Base-by-base conservation (phyloP, 2,329 filamentous ascomycete genomes). In the Harringtonia aguacate region DNA sequence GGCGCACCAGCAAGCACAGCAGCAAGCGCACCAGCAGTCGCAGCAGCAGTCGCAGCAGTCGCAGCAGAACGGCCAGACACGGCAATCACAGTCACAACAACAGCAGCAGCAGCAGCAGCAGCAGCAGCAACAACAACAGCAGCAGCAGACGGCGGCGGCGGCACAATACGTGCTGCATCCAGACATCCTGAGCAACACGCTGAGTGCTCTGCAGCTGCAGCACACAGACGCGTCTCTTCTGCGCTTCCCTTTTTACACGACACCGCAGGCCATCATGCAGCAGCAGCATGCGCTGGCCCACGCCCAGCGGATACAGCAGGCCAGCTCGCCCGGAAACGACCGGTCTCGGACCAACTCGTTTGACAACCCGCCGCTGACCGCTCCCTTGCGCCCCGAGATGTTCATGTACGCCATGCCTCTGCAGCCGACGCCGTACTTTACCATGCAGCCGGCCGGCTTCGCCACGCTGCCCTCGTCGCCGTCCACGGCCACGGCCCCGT, bases 261-360 rank as follows among this genome's bases (percentile, higher is more conserved):
- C 71, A 44, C 60, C 62, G 10, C 68, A 69, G 50, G 61, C 59
- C 13, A 63, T 64, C 41, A 59, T 62, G 36, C 68, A 72, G 39
- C 65, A 67, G 43, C 64, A 68, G 44, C 48, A 52, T 29, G 62
- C 60, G 20, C 50, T 67, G 45, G 60, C 67, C 47, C 67, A 64
- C 58, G 65, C 61, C 43, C 66, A 63, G 54, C 67, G 62, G 56
- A 61, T 67, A 55, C 65, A 63, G 49, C 58, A 57, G 41, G 58
- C 53, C 46, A 48, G 48, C 56, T 48, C 62, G 33, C 57, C 63
- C 50, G 44, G 56, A 6, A 45, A 66, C 45, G 68, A 76, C 53
- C 62, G 78, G 49, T 73, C 75, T 31, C 70, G 78, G 48, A 79
- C 76, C 8, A 78, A 74, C 54, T 81, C 77, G 13, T 76, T 81